phyloP scores from a whole-genome alignment of 2,329 filamentous ascomycete species.

The Aureobasidium mangrovei region DNA sequence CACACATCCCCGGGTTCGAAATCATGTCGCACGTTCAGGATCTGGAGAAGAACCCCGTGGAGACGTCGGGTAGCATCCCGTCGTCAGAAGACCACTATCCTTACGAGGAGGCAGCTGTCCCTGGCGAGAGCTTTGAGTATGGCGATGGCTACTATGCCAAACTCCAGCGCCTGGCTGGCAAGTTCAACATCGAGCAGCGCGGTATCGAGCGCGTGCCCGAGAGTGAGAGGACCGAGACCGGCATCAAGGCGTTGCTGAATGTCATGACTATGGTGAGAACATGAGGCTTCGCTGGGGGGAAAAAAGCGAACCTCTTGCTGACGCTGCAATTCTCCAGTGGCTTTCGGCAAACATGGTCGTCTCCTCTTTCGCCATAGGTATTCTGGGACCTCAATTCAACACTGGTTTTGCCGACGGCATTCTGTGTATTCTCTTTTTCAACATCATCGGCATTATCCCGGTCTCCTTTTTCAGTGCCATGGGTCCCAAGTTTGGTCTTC shows the following conservation, averaged over 20 bases:
- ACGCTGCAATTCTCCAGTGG: constrained; percentile 45
- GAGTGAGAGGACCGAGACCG: constrained; percentile 57
- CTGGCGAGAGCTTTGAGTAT: constrained; percentile 50
- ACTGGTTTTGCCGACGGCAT: constrained; percentile 67
- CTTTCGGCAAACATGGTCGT: constrained; percentile 71
- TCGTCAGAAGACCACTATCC: constrained; percentile 18
- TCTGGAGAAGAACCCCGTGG: constrained; percentile 22
- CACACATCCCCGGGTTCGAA: neutral
- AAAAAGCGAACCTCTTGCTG: constrained; percentile 14
- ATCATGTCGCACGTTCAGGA: constrained; percentile 16
- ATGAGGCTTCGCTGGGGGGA: neutral
- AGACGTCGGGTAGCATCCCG: constrained; percentile 22
- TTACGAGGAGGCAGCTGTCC: constrained; percentile 41
- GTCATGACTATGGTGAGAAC: constrained; percentile 59
- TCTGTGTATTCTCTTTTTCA: constrained; percentile 65
- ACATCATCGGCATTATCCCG: constrained; percentile 60
- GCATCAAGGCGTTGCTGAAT: constrained; percentile 46
- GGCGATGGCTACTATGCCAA: constrained; percentile 49
- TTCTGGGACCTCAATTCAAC: constrained; percentile 59
- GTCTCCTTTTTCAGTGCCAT: constrained; percentile 73
- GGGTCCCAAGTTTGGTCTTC: constrained; percentile 62
- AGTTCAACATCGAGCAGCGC: constrained; percentile 61
- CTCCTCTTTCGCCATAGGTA: constrained; percentile 66
- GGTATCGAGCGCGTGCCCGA: constrained; percentile 68
- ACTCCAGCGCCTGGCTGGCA: constrained; percentile 54